Evolutionary conservation across 2,329 filamentous ascomycete genomes (phyloP).

Genomic region (Cercospora janseana): DNA sequence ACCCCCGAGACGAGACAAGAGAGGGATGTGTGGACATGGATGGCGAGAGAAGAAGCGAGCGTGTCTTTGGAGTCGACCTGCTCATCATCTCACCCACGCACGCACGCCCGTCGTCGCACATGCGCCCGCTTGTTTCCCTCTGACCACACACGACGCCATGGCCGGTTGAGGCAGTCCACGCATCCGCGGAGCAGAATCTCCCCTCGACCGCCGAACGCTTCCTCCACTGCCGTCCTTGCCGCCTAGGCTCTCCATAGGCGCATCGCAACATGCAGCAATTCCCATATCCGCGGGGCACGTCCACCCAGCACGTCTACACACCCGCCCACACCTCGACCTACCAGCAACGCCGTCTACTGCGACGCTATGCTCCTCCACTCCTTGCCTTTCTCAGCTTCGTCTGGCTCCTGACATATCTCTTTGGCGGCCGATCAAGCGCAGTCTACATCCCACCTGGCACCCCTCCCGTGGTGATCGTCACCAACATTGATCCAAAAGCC

Average conservation of each 20-base stretch:
- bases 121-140: too few relatives aligned
- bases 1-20: too few relatives aligned
- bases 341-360: constrained; percentile 29
- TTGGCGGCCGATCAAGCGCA: constrained; percentile 26
- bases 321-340: constrained; percentile 54
- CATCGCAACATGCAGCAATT: constrained; percentile 59
- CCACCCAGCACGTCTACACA: constrained; percentile 68
- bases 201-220: not conserved
- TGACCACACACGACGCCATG: too few relatives aligned
- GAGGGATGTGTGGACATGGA: too few relatives aligned
- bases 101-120: too few relatives aligned
- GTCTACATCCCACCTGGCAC: constrained; percentile 42
- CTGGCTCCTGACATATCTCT: constrained; percentile 37
- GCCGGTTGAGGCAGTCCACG: too few relatives aligned
- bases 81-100: too few relatives aligned
- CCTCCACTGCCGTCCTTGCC: constrained; percentile 3
- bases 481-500: constrained; percentile 70
- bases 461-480: constrained; percentile 72
- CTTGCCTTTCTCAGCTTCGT: constrained; percentile 36
- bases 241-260: not conserved
- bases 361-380: constrained; percentile 46
- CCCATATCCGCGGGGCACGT: constrained; percentile 80
- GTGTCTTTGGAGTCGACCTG: too few relatives aligned
- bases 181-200: too few relatives aligned
- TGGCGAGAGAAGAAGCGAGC: too few relatives aligned